phyloP scores from a whole-genome alignment of 2,329 filamentous ascomycete genomes.

The Aspergillus costaricaensis region DNA sequence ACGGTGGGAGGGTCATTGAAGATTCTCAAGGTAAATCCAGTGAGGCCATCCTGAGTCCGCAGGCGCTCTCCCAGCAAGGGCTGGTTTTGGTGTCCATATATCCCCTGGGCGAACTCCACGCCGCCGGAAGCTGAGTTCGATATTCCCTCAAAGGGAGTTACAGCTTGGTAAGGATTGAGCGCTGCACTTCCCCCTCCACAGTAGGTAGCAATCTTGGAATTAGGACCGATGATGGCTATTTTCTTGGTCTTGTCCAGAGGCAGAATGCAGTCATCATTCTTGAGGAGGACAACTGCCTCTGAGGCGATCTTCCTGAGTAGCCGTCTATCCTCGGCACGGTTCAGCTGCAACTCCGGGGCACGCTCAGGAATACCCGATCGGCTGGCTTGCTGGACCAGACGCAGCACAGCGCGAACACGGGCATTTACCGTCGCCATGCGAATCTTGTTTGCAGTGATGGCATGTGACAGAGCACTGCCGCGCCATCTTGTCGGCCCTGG shows the following conservation, averaged over 20 bases:
- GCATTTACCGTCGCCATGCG: conserved; percentile 55
- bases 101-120: conserved; percentile 57
- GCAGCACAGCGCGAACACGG: conserved; percentile 56
- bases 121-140: conserved; percentile 24
- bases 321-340: conserved; percentile 61
- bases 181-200: conserved; percentile 66
- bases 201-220: conserved; percentile 47
- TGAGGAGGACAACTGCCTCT: conserved; percentile 69
- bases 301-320: conserved; percentile 65
- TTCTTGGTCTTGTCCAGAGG: conserved; percentile 52
- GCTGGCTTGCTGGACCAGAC: conserved; percentile 58
- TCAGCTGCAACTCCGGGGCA: conserved; percentile 52
- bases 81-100: conserved; percentile 62
- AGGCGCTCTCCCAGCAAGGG: conserved; percentile 57
- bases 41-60: conserved; percentile 50
- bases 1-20: conserved; percentile 59
- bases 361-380: conserved; percentile 55
- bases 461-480: conserved; percentile 33
- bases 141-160: conserved; percentile 45
- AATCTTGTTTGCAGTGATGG: conserved; percentile 56
- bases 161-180: conserved; percentile 42
- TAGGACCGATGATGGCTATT: conserved; percentile 55
- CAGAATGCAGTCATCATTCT: conserved; percentile 65
- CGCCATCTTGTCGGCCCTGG: conserved; percentile 44
- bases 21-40: conserved; percentile 61